Evolutionary conservation across 1,284 basidiomycete species (phyloP).

Genomic region (Sporisorium exsertum): DNA sequence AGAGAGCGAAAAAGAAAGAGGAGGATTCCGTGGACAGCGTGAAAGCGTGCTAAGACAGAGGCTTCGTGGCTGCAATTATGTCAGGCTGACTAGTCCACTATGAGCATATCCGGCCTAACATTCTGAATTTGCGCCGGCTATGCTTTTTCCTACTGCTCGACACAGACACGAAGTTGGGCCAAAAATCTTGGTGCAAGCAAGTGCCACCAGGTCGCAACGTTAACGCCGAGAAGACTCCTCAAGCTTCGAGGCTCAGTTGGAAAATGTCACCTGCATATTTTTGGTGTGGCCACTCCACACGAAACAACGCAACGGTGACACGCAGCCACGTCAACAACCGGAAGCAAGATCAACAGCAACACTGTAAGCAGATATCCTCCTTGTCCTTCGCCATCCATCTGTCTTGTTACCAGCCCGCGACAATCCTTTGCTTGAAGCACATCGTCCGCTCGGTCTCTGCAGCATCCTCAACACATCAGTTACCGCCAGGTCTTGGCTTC

Average conservation of each 20-base stretch:
- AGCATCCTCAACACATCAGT: background rate
- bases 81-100: conserved; percentile 17
- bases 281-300: background rate
- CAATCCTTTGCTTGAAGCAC: background rate
- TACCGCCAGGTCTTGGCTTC: background rate
- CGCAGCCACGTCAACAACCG: background rate
- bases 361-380: too few species aligned
- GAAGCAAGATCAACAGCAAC: background rate
- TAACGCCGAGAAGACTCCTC: background rate
- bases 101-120: background rate
- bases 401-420: background rate
- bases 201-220: background rate
- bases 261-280: conserved; percentile 7
- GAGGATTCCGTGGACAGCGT: conserved; percentile 9
- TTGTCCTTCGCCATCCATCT: background rate
- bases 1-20: background rate
- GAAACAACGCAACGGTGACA: too few species aligned
- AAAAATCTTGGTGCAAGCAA: too few species aligned
- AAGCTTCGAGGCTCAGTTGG: background rate
- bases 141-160: background rate
- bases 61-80: background rate
- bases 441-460: background rate
- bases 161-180: background rate
- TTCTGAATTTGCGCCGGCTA: background rate
- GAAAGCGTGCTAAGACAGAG: conserved; percentile 1